These are phyloP conservation scores for Polyporus tsugae DNA, from an alignment of 1,284 basidiomycete species.

Conservation along the genomic window DNA sequence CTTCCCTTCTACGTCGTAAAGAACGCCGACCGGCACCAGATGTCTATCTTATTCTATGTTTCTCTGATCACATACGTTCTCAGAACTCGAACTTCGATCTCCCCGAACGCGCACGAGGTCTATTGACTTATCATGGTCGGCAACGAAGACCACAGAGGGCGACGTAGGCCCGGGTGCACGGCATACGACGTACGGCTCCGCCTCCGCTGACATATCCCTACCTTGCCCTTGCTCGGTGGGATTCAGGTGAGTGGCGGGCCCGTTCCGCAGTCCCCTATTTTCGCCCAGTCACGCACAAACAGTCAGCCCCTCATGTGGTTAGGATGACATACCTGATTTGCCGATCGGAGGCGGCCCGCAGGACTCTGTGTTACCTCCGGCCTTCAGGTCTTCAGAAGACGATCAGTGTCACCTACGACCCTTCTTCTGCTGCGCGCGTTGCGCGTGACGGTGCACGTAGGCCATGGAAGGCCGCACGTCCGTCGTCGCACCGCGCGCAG, in stretches of 20 bases:
- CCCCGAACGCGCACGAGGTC: neutral
- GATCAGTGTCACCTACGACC: neutral
- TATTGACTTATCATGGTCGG: neutral
- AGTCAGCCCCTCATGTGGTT: neutral
- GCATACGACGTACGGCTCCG: neutral
- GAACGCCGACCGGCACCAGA: neutral
- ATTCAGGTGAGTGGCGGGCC: neutral
- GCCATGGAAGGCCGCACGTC: neutral
- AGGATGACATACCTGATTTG: neutral
- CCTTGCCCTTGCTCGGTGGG: neutral
- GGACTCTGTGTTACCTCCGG: neutral
- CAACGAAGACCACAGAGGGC: neutral
- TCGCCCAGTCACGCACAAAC: neutral
- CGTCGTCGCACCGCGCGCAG: conserved; percentile 5
- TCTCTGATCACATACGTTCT: neutral
- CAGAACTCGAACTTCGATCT: neutral
- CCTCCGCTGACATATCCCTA: neutral
- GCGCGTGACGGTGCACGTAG: neutral
- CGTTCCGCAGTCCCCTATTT: neutral
- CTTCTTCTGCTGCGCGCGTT: neutral
- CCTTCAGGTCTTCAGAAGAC: neutral
- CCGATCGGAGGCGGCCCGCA: neutral
- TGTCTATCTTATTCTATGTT: neutral
- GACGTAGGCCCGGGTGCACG: neutral
- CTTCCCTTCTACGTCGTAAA: neutral